Evolutionary conservation across 192 early-diverging fungal species (phyloP).

Genomic region (Coemansia sp.): DNA sequence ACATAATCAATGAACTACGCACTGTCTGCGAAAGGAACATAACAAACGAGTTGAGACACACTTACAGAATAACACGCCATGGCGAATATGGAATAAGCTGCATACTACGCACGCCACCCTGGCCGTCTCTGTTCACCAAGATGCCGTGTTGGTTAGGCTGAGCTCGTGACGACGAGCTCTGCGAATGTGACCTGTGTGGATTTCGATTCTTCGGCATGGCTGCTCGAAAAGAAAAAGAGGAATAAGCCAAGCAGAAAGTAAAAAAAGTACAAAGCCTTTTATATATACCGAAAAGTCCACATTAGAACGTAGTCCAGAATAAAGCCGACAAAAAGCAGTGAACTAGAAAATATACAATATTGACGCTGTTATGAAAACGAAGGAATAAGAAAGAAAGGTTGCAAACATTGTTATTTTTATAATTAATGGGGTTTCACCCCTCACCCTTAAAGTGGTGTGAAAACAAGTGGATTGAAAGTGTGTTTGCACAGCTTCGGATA

Average conservation of each 20-base stretch:
- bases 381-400: too few relatives aligned
- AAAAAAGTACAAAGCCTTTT: neutral
- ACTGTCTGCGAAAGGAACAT: neutral
- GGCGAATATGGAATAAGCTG: constrained; percentile 52
- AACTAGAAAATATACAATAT: too few relatives aligned
- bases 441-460: too few relatives aligned
- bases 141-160: neutral
- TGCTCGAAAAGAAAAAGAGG: neutral
- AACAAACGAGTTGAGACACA: neutral
- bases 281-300: neutral
- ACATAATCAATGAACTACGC: neutral
- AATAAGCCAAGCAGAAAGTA: neutral
- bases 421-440: too few relatives aligned
- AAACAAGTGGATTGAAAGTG: too few relatives aligned
- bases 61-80: constrained; percentile 54
- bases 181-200: constrained; percentile 28
- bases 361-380: too few relatives aligned
- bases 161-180: constrained; percentile 7
- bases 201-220: neutral
- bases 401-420: too few relatives aligned
- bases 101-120: constrained; percentile 14
- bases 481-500: too few relatives aligned
- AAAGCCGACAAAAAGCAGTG: too few relatives aligned
- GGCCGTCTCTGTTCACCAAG: neutral
- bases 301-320: too few relatives aligned